Base-by-base conservation (phyloP, 2,329 filamentous ascomycete genomes). In the Aspergillus glaucus region DNA sequence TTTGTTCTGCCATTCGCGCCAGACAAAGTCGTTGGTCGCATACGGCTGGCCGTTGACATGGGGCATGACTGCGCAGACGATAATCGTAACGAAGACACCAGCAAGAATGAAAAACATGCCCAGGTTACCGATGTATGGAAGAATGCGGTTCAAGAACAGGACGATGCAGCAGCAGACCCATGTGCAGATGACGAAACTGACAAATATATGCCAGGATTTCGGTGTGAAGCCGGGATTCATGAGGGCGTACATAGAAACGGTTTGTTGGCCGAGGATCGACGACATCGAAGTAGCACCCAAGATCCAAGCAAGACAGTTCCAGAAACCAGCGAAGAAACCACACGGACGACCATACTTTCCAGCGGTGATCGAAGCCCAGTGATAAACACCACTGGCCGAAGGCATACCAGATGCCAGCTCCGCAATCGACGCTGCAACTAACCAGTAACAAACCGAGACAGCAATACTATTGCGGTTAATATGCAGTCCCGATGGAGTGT, bases 351-450 rank as follows among this genome's bases (percentile, higher is more conserved):
- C 79, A 65, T 75, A 77, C 51, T 68, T 73, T 2, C 80, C 80
- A 0, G 78, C 76, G 2, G 79, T 81, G 7, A 82, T 71, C 12
- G 78, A 75, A 2, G 80, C 80, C 78, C 79, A 83, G 56, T 83
- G 80, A 50, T 84, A 84, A 4, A 83, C 70, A 55, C 79, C 80
- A 47, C 75, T 78, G 6, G 78, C 75, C 1, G 79, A 82, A n/a
- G 81, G 81, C 52, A 83, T 80, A 15, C 79, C 76, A 46, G 78
- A 81, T 10, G 79, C 78, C 24, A 84, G 68, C 63, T 84, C 81
- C 41, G 80, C 80, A 49, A 84, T 75, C 10, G 75, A 80, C 4
- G 79, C 78, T 0, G 78, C 79, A 21, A 84, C 73, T 45, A 78
- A 65, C 71, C 77, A 80, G 66, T 84, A 84, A 55, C 79, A 81